These are phyloP conservation scores for Pythium monospermum DNA, from an alignment of 352 stramenopile species.

Conservation along the genomic window DNA sequence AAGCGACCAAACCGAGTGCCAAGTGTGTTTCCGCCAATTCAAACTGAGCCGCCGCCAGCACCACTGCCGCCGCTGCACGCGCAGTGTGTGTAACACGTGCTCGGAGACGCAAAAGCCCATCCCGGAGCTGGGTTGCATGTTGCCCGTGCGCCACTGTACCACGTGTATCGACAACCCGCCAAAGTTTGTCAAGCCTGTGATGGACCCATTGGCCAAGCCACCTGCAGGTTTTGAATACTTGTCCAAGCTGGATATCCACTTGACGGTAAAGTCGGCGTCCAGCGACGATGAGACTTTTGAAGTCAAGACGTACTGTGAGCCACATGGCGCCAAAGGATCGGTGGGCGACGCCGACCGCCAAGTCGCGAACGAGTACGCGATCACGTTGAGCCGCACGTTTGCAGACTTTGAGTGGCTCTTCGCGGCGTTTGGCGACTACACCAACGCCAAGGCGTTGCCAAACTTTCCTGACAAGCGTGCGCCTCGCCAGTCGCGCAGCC, in stretches of 20 bases:
- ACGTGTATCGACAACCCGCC: constrained; percentile 73
- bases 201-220: constrained; percentile 72
- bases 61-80: constrained; percentile 81
- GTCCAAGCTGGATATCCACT: constrained; percentile 76
- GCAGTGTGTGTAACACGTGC: constrained; percentile 81
- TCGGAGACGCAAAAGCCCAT: constrained; percentile 81
- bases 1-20: constrained; percentile 82
- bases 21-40: constrained; percentile 86
- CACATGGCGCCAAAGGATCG: constrained; percentile 49
- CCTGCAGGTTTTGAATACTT: constrained; percentile 82
- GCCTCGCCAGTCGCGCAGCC: constrained; percentile 36
- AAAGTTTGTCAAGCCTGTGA: constrained; percentile 73
- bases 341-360: constrained; percentile 54
- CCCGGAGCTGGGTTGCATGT: constrained; percentile 71
- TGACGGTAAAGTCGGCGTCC: constrained; percentile 40
- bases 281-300: constrained; percentile 57
- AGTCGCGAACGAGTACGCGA: constrained; percentile 79
- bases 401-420: constrained; percentile 85
- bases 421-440: constrained; percentile 62
- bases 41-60: constrained; percentile 79
- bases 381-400: constrained; percentile 58
- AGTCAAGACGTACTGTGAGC: constrained; percentile 79
- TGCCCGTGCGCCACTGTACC: constrained; percentile 76
- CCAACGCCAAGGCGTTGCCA: constrained; percentile 76
- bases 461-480: constrained; percentile 74